Conservation (phyloP, 2,329 filamentous ascomycete species). For the Diaporthe sp. region DNA sequence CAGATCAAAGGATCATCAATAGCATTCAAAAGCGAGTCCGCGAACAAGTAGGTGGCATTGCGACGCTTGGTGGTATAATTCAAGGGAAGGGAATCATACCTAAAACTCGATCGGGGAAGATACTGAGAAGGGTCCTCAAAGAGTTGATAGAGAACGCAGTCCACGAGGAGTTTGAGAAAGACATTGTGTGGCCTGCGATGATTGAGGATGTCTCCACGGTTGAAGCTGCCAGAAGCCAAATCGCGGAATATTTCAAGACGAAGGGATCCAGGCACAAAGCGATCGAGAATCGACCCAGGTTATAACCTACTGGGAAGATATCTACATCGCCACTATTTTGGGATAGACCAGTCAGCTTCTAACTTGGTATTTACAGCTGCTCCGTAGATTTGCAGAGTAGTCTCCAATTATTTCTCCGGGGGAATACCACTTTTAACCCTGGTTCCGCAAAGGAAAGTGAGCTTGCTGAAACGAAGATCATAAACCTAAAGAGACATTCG, state of each 20-base stretch:
- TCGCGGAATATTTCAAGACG: background rate
- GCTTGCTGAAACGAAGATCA: no score
- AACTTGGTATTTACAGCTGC: no score
- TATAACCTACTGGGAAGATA: background rate
- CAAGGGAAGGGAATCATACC: background rate
- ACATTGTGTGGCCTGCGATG: background rate
- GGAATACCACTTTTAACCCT: no score
- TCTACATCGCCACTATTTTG: no score
- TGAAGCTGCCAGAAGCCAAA: background rate
- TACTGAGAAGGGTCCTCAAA: background rate
- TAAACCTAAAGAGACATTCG: no score
- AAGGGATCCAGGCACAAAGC: background rate
- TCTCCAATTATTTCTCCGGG: no score
- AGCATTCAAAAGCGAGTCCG: background rate
- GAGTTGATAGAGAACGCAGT: background rate
- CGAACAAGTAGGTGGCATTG: background rate
- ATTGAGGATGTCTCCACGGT: background rate
- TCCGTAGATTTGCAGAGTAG: no score
- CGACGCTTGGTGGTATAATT: background rate
- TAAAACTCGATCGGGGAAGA: background rate
- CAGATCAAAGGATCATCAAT: background rate
- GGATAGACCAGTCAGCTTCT: no score
- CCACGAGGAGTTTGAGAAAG: background rate
- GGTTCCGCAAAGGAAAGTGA: no score
- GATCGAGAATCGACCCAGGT: background rate